These are phyloP conservation scores for Scutellaria minor DNA, from an alignment of 257 asterid species.

Conservation along the genomic window DNA sequence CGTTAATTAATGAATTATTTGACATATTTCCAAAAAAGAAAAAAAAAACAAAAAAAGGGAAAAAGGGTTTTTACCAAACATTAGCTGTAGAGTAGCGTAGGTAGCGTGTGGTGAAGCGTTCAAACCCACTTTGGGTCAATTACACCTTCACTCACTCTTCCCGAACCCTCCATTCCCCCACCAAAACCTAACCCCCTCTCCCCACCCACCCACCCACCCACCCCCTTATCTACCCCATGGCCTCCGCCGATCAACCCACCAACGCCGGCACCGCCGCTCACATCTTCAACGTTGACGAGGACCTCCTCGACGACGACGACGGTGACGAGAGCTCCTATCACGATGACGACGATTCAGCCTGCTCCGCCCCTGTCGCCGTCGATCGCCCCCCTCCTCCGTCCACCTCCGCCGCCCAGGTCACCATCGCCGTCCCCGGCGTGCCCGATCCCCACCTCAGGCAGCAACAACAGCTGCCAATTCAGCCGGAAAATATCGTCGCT, in stretches of 20 bases:
- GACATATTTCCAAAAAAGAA: no score
- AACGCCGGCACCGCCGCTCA: constrained; percentile 21
- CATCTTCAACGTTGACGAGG: constrained; percentile 54
- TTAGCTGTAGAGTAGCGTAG: constrained; percentile 26
- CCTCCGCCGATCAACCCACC: constrained; percentile 42
- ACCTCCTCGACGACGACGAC: constrained; percentile 64
- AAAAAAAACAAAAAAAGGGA: no score
- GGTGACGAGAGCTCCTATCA: constrained; percentile 53
- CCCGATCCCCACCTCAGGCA: constrained; percentile 44
- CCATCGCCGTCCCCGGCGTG: constrained; percentile 63
- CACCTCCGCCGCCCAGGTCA: constrained; percentile 51
- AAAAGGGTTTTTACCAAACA: constrained; percentile 16
- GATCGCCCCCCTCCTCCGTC: constrained; percentile 45
- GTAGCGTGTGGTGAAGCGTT: constrained; percentile 39
- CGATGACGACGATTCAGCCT: constrained; percentile 71
- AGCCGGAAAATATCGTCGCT: constrained; percentile 36
- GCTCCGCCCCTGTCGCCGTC: constrained; percentile 55
- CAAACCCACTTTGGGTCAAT: constrained; percentile 25
- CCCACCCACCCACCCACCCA: not conserved
- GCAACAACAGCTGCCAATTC: constrained; percentile 23
- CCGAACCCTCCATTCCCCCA: constrained; percentile 24
- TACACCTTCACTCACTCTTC: constrained; percentile 13
- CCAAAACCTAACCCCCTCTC: constrained; percentile 33
- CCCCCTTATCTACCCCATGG: constrained; percentile 24
- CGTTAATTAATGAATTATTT: no score